Conservation (phyloP, 345 rosid genomes). For the Heritiera littoralis region DNA sequence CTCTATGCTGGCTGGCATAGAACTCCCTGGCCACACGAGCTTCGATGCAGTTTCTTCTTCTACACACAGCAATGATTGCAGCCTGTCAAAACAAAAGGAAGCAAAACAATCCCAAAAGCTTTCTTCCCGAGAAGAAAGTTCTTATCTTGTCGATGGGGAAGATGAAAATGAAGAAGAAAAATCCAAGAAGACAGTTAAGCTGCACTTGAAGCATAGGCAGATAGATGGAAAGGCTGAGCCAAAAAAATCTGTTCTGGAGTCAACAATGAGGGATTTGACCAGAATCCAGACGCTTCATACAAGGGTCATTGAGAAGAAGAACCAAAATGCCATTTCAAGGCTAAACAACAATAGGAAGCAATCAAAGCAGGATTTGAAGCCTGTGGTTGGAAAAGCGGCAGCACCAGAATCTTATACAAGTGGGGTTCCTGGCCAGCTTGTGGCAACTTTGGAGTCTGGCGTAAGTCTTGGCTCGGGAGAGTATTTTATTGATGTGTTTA, state of each 20-base stretch:
- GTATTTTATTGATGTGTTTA: constrained; percentile 89
- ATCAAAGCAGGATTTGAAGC: constrained; percentile 18
- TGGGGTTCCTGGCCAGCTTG: constrained; percentile 53
- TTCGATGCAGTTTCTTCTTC: constrained; percentile 80
- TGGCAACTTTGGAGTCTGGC: constrained; percentile 86
- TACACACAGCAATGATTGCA: constrained; percentile 49
- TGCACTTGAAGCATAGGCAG: constrained; percentile 59
- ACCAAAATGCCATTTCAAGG: constrained; percentile 57
- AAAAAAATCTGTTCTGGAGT: constrained; percentile 48
- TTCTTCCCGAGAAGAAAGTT: constrained; percentile 15
- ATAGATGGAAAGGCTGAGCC: constrained; percentile 32
- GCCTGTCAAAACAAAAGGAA: constrained; percentile 41
- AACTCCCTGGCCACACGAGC: constrained; percentile 59
- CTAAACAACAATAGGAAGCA: constrained; percentile 29
- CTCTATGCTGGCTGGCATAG: constrained; percentile 61
- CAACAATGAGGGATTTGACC: constrained; percentile 54
- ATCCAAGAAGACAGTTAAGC: constrained; percentile 50
- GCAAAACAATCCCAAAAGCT: constrained; percentile 25
- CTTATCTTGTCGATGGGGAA: constrained; percentile 12
- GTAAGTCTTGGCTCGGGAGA: constrained; percentile 86
- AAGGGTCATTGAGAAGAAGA: constrained; percentile 73
- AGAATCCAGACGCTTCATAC: constrained; percentile 73
- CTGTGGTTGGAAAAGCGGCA: constrained; percentile 26
- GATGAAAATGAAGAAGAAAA: not conserved
- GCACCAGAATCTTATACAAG: constrained; percentile 35